phyloP scores from a whole-genome alignment of 345 rosid species.

The Clarkia xantiana region DNA sequence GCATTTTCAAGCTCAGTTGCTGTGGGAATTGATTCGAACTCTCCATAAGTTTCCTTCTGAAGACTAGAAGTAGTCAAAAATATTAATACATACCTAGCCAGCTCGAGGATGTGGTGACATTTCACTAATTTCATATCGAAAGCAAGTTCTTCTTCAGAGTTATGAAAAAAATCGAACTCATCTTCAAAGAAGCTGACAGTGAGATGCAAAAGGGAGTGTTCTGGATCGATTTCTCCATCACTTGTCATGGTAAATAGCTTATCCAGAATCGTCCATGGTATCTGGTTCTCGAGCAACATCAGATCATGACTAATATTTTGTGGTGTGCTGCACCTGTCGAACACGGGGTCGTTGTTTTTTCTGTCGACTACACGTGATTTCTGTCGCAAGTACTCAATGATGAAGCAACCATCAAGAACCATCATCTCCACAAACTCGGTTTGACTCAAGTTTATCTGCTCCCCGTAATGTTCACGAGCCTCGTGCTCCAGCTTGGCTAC shows the following conservation, averaged over 20 bases:
- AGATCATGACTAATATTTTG: conserved; percentile 11
- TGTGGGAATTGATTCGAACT: conserved; percentile 2
- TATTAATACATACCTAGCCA: conserved; percentile 7
- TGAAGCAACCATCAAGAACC: conserved; percentile 15
- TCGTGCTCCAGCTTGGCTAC: not conserved
- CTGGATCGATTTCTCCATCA: not conserved
- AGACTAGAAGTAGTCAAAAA: not conserved
- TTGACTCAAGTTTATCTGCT: not conserved
- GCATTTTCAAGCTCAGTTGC: not conserved
- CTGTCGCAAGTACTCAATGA: conserved; percentile 9
- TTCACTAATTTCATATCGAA: not conserved
- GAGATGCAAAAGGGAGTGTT: conserved; percentile 6
- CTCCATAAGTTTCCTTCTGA: conserved; percentile 1
- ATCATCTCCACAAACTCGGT: conserved; percentile 3
- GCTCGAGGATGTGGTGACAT: conserved; percentile 13
- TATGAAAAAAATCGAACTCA: too few species aligned
- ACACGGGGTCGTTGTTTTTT: conserved; percentile 8
- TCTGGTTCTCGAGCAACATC: conserved; percentile 15
- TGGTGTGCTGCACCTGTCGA: conserved; percentile 11
- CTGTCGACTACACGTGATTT: not conserved
- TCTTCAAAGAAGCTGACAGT: not conserved
- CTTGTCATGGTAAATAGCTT: not conserved
- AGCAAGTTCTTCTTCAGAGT: not conserved
- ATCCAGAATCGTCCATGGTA: conserved; percentile 2
- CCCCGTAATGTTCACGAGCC: conserved; percentile 12